These are phyloP conservation scores for Angophora floribunda DNA, from an alignment of 345 rosid species.

Conservation along the genomic window DNA sequence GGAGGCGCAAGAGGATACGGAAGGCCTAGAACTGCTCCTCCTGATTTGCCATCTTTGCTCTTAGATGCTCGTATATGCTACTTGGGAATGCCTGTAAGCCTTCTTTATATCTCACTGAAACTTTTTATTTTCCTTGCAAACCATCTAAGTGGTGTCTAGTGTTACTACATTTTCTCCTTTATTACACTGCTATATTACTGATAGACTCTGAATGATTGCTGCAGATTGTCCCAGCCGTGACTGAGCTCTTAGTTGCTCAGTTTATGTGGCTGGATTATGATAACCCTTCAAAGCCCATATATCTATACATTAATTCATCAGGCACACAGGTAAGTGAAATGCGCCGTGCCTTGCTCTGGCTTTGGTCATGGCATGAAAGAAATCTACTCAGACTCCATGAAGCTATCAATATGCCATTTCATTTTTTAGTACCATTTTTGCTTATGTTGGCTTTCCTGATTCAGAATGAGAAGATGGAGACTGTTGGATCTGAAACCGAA, in stretches of 20 bases:
- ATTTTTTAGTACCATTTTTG: neutral
- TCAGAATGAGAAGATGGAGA: slow-evolving; percentile 79
- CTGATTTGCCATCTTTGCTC: slow-evolving; percentile 86
- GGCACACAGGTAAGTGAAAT: slow-evolving; percentile 69
- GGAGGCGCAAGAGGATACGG: slow-evolving; percentile 62
- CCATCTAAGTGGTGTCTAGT: neutral
- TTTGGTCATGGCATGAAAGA: neutral
- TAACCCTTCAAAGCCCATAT: slow-evolving; percentile 63
- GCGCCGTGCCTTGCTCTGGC: neutral
- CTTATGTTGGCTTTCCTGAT: neutral
- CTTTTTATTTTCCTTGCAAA: neutral
- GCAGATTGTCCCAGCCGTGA: slow-evolving; percentile 86
- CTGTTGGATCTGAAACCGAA: slow-evolving; percentile 88
- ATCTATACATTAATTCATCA: slow-evolving; percentile 69
- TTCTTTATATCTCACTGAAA: neutral
- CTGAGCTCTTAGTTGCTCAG: slow-evolving; percentile 84
- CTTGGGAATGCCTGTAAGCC: slow-evolving; percentile 90
- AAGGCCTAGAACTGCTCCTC: slow-evolving; percentile 59
- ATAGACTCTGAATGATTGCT: neutral
- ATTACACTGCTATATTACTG: neutral
- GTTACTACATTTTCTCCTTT: neutral
- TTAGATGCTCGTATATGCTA: slow-evolving; percentile 80
- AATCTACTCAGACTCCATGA: neutral
- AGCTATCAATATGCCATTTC: neutral
- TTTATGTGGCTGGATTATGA: slow-evolving; percentile 78